Conservation (phyloP, 352 stramenopile species). For the Phytopythium oedochilum region DNA sequence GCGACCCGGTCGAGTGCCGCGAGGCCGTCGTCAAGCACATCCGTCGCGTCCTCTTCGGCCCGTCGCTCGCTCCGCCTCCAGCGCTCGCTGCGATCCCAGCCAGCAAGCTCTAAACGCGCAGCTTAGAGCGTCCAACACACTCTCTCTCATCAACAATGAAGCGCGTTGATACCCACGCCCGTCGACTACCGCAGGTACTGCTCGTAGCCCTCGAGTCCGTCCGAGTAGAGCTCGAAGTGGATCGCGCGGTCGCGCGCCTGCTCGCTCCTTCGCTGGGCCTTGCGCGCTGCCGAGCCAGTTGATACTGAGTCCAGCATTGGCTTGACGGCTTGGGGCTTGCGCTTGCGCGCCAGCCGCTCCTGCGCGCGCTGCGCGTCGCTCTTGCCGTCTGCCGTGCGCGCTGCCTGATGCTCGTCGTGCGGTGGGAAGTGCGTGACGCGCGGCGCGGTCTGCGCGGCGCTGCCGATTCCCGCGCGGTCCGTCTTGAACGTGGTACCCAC, state of each 20-base stretch:
- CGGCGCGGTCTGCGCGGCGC: slow-evolving; percentile 10
- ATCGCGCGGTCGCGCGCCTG: slow-evolving; percentile 35
- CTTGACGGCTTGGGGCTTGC: slow-evolving; percentile 30
- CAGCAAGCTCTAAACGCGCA: slow-evolving; percentile 2
- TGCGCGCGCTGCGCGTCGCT: slow-evolving; percentile 38
- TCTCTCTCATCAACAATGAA: not conserved
- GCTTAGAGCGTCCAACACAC: too few species aligned
- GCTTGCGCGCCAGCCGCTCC: slow-evolving; percentile 36
- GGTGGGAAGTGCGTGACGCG: slow-evolving; percentile 40
- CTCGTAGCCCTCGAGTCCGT: slow-evolving; percentile 54
- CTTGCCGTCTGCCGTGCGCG: slow-evolving; percentile 16
- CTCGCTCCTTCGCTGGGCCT: slow-evolving; percentile 32
- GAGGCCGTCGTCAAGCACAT: slow-evolving; percentile 30
- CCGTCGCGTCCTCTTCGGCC: slow-evolving; percentile 27
- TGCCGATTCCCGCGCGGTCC: slow-evolving; percentile 36
- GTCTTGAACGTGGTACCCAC: slow-evolving; percentile 52
- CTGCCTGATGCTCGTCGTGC: slow-evolving; percentile 30
- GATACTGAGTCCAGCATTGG: slow-evolving; percentile 6
- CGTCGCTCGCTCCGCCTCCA: not conserved
- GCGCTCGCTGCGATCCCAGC: not conserved
- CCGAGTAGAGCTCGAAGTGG: slow-evolving; percentile 38
- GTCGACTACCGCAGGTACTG: slow-evolving; percentile 33
- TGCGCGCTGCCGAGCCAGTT: slow-evolving; percentile 15
- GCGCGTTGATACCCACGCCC: not conserved
- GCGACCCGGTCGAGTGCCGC: slow-evolving; percentile 45